A percentile compares a stretch with the other conserved stretches of the same genome.
Evolutionary conservation across 2,329 filamentous ascomycete genomes (phyloP).

Genomic region (Cylindrodendrum hubeiense): DNA sequence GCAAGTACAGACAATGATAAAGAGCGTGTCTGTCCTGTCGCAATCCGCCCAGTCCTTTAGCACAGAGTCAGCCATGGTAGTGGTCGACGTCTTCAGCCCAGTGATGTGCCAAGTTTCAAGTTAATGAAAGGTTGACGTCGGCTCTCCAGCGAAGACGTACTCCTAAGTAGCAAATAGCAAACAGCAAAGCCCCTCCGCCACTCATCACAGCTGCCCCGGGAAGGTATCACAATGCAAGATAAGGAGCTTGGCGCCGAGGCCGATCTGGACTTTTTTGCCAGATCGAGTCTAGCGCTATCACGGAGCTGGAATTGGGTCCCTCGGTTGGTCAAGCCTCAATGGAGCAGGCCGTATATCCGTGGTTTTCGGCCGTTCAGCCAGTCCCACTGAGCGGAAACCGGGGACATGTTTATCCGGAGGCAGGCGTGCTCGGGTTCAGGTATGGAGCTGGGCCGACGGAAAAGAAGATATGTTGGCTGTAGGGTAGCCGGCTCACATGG

Average conservation of each 20-base stretch:
- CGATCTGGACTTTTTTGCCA: slow-evolving; percentile 22
- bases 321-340: too few species aligned
- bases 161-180: slow-evolving; percentile 1
- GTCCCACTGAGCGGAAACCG: too few species aligned
- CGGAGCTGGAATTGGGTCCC: background rate
- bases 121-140: background rate
- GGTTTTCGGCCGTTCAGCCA: too few species aligned
- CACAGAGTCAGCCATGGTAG: slow-evolving; percentile 24
- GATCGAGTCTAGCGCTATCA: slow-evolving; percentile 18
- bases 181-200: background rate
- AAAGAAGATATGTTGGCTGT: too few species aligned
- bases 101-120: too few species aligned
- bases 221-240: slow-evolving; percentile 3
- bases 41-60: slow-evolving; percentile 31
- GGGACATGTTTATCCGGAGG: too few species aligned
- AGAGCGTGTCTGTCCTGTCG: slow-evolving; percentile 32
- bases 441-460: too few species aligned
- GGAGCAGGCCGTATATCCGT: too few species aligned
- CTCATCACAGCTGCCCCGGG: background rate
- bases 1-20: slow-evolving; percentile 32
- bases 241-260: slow-evolving; percentile 10
- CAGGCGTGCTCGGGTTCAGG: too few species aligned
- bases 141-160: background rate
- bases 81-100: background rate
- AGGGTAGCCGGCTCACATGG: too few species aligned